Percentiles rank a stretch among this genome's conserved stretches.
Conservation (phyloP, 202 grass and related monocot genomes). For the Digitaria exilis region DNA sequence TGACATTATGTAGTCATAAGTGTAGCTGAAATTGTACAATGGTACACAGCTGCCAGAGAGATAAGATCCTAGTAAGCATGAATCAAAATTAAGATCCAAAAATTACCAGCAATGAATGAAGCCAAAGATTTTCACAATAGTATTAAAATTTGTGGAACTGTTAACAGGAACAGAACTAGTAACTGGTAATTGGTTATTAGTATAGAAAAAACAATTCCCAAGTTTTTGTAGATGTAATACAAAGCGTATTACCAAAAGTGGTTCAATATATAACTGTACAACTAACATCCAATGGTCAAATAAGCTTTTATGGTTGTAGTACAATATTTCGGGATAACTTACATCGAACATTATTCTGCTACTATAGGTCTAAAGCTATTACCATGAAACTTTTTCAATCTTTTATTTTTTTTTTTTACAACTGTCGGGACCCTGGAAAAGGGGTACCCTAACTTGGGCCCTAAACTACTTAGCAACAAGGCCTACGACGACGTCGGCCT, state of each 20-base stretch:
- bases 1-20: constrained; percentile 96
- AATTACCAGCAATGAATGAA: background rate
- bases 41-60: constrained; percentile 85
- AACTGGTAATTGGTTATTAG: background rate
- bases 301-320: background rate
- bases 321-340: background rate
- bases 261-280: background rate
- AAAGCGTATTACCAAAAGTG: background rate
- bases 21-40: constrained; percentile 97
- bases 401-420: too few relatives aligned
- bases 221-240: background rate
- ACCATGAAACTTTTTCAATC: background rate
- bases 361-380: background rate
- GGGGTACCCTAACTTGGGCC: too few relatives aligned
- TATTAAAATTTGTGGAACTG: background rate
- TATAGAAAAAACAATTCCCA: background rate
- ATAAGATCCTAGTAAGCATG: constrained; percentile 68
- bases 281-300: background rate
- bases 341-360: background rate
- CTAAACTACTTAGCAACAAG: too few relatives aligned
- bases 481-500: too few relatives aligned
- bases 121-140: background rate
- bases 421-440: too few relatives aligned
- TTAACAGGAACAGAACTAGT: background rate
- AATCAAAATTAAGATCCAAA: constrained; percentile 56